Evolutionary conservation across 495 filamentous ascomycete genomes (phyloP).

Genomic region (Evansstolkia leycettana): DNA sequence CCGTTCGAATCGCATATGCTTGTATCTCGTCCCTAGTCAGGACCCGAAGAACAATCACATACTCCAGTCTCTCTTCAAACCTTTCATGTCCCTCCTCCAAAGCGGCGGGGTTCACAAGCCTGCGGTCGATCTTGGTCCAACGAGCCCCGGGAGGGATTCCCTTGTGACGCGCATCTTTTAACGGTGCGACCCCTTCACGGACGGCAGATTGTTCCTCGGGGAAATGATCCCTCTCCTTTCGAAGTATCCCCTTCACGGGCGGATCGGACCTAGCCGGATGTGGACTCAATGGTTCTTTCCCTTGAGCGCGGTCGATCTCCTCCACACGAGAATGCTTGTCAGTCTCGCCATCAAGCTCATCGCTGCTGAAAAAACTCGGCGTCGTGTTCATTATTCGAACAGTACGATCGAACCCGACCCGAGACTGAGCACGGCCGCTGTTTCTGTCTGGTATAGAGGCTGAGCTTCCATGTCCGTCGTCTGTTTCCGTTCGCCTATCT

Average conservation of each 20-base stretch:
- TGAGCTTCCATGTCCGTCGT: too few species aligned
- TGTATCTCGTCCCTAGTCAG: constrained; percentile 74
- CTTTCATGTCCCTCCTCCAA: constrained; percentile 65
- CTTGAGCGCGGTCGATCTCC: too few species aligned
- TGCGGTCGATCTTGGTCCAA: constrained; percentile 82
- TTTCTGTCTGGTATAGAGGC: too few species aligned
- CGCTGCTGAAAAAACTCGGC: too few species aligned
- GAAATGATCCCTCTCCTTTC: constrained; percentile 59
- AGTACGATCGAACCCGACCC: too few species aligned
- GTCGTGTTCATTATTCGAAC: too few species aligned
- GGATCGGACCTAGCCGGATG: constrained; percentile 24
- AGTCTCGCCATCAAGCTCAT: too few species aligned
- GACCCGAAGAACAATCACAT: constrained; percentile 75
- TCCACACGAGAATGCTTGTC: too few species aligned
- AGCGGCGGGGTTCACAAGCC: constrained; percentile 72
- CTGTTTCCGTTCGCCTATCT: too few species aligned
- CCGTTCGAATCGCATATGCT: constrained; percentile 60
- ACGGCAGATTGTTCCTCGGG: constrained; percentile 66
- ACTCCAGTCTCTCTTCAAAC: constrained; percentile 68
- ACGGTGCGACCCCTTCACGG: constrained; percentile 75
- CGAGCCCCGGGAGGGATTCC: constrained; percentile 65
- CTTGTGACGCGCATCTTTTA: constrained; percentile 65
- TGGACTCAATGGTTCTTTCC: too few species aligned
- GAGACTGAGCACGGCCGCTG: too few species aligned
- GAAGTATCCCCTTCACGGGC: constrained; percentile 58